Percentiles rank a stretch among this genome's conserved stretches.
These are phyloP conservation scores for Sporothrix inflata DNA, from an alignment of 2,329 filamentous ascomycete genomes.

Conservation along the genomic window DNA sequence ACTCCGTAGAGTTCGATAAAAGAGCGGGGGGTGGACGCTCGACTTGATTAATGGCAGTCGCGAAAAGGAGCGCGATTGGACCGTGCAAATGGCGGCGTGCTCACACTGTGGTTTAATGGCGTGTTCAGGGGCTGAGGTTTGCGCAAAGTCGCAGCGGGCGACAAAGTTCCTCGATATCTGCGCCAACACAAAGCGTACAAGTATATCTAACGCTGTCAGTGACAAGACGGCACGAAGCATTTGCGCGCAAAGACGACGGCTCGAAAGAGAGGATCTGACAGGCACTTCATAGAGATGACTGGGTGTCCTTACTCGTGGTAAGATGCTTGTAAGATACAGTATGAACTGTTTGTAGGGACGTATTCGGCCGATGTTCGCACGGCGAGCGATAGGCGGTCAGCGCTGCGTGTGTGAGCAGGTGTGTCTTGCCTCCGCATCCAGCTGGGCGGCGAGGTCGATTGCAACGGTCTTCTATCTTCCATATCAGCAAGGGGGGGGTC, in stretches of 20 bases:
- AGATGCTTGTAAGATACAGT: not conserved
- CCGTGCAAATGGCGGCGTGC: not conserved
- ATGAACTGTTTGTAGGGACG: too few species aligned
- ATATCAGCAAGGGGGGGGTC: not conserved
- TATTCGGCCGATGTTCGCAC: not conserved
- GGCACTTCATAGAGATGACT: not conserved
- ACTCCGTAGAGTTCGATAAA: not conserved
- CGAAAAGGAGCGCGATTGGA: slow-evolving; percentile 15
- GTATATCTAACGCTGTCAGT: too few species aligned
- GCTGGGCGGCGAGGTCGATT: not conserved
- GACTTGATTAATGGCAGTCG: slow-evolving; percentile 8
- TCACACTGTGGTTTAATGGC: slow-evolving; percentile 4
- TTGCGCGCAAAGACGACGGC: not conserved
- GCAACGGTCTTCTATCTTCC: not conserved
- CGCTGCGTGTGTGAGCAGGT: not conserved
- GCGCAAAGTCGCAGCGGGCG: not conserved
- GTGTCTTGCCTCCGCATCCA: not conserved
- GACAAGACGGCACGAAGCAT: too few species aligned
- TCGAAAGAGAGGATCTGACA: too few species aligned
- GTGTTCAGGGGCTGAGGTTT: slow-evolving; percentile 11
- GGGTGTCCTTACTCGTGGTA: not conserved
- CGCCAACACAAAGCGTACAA: not conserved
- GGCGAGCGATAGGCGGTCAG: not conserved
- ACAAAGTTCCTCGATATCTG: not conserved
- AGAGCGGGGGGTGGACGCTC: not conserved